Evolutionary conservation across 805 yeast species (phyloP).

Genomic region (Saturnispora bothae): DNA sequence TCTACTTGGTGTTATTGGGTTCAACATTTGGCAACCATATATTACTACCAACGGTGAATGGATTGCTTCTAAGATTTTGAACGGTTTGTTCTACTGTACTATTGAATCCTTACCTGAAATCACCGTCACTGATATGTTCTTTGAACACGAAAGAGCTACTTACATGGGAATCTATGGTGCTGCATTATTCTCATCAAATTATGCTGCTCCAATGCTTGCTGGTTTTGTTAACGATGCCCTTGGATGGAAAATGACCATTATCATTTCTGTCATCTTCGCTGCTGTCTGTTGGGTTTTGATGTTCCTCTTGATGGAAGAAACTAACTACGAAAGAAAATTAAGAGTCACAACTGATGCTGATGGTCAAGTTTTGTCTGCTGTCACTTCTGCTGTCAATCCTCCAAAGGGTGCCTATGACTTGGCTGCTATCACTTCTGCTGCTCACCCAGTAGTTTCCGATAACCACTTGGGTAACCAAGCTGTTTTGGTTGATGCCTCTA

Average conservation of each 20-base stretch:
- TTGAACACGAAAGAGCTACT: conserved; percentile 41
- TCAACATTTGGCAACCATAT: conserved; percentile 28
- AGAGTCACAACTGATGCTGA: conserved; percentile 20
- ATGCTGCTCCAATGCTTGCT: conserved; percentile 48
- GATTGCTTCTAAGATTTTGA: conserved; percentile 24
- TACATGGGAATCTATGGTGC: conserved; percentile 40
- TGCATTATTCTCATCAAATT: conserved; percentile 44
- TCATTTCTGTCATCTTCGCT: conserved; percentile 37
- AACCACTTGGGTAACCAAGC: conserved; percentile 25
- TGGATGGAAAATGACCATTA: conserved; percentile 46
- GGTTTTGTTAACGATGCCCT: conserved; percentile 42
- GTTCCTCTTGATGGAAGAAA: conserved; percentile 44
- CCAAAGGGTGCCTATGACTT: conserved; percentile 1
- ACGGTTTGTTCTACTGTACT: conserved; percentile 28
- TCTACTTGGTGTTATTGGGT: conserved; percentile 21
- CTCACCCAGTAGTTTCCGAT: conserved; percentile 14
- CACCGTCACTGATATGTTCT: conserved; percentile 38
- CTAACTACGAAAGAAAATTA: conserved; percentile 32
- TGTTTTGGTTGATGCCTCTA: conserved; percentile 18
- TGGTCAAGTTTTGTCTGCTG: conserved; percentile 16
- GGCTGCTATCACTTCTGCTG: conserved; percentile 9
- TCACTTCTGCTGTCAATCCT: conserved; percentile 16
- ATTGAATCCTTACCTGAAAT: conserved; percentile 41
- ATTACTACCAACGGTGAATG: conserved; percentile 23
- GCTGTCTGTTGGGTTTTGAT: conserved; percentile 31